phyloP scores from a whole-genome alignment of 2,329 filamentous ascomycete genomes.

The Ilyonectria mors-panacis region DNA sequence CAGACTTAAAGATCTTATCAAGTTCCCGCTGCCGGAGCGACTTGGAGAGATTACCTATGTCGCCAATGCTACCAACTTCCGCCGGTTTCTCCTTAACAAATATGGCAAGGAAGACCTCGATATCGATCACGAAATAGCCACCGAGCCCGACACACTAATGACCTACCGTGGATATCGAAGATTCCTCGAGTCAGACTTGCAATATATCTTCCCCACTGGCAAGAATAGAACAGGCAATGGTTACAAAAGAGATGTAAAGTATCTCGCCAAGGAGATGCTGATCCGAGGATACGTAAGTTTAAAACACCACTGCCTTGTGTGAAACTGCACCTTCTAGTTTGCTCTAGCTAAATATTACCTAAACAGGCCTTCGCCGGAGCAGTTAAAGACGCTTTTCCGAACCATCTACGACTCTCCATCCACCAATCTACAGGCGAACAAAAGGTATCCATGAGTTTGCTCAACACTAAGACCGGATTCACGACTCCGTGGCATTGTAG shows the following conservation, averaged over 20 bases:
- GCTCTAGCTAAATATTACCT: not conserved
- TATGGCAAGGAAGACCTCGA: conserved; percentile 45
- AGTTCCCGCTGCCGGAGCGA: conserved; percentile 55
- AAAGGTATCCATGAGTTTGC: conserved; percentile 49
- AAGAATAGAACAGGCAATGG: conserved; percentile 37
- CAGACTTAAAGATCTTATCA: conserved; percentile 61
- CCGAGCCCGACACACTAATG: conserved; percentile 45
- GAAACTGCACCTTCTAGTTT: not conserved
- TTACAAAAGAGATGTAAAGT: conserved; percentile 47
- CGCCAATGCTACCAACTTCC: conserved; percentile 51
- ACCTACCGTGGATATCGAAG: conserved; percentile 50
- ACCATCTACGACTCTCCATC: conserved; percentile 50
- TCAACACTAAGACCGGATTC: conserved; percentile 49
- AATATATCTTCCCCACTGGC: conserved; percentile 46
- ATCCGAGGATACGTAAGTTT: conserved; percentile 48
- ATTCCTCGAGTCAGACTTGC: conserved; percentile 50
- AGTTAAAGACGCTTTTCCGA: conserved; percentile 45
- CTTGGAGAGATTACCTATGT: conserved; percentile 59
- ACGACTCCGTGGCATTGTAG: conserved; percentile 53
- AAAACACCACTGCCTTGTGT: not conserved
- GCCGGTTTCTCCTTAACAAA: conserved; percentile 45
- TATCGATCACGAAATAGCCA: conserved; percentile 49
- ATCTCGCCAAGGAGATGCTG: conserved; percentile 52
- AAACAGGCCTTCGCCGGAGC: conserved; percentile 50
- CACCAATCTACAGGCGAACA: conserved; percentile 47